Percentiles rank a stretch among this genome's conserved stretches.
Evolutionary conservation across 1,284 basidiomycete species (phyloP).

Genomic region (Volvariella volvacea): DNA sequence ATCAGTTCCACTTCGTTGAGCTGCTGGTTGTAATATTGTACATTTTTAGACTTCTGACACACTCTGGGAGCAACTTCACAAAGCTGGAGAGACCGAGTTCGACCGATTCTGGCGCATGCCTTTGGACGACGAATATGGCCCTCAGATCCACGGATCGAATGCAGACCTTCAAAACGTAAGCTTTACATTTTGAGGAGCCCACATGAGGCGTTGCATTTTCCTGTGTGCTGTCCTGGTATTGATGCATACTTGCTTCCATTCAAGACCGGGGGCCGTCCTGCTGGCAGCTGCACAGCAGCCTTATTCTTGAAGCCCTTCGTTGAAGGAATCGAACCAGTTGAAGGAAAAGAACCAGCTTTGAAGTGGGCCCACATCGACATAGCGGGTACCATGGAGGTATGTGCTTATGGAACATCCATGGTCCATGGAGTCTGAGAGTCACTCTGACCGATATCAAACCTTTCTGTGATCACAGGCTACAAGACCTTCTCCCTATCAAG

Average conservation of each 20-base stretch:
- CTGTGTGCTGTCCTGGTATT: constrained; percentile 1
- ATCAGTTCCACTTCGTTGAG: too few relatives aligned
- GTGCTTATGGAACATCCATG: too few relatives aligned
- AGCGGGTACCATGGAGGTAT: constrained; percentile 73
- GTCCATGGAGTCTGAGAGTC: constrained; percentile 1
- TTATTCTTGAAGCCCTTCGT: constrained; percentile 83
- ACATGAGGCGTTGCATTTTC: neutral
- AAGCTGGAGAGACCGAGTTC: constrained; percentile 67
- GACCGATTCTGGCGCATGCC: constrained; percentile 86
- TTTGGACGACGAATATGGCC: constrained; percentile 72
- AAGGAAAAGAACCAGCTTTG: constrained; percentile 41
- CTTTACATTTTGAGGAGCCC: neutral
- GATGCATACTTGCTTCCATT: constrained; percentile 3
- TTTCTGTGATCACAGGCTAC: constrained; percentile 31
- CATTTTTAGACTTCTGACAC: constrained; percentile 52
- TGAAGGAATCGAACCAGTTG: constrained; percentile 56
- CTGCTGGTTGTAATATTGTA: neutral
- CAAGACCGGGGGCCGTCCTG: constrained; percentile 68
- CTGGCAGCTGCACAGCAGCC: constrained; percentile 77
- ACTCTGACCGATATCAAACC: neutral
- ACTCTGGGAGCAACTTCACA: constrained; percentile 69
- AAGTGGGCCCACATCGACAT: constrained; percentile 86
- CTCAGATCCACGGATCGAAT: constrained; percentile 73
- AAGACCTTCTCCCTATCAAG: constrained; percentile 55
- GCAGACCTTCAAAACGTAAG: constrained; percentile 78